Evolutionary conservation across 2,329 filamentous ascomycete genomes (phyloP), one percentile per base, ranked within the genome.

Genomic region (Lachnum nothofagi): DNA sequence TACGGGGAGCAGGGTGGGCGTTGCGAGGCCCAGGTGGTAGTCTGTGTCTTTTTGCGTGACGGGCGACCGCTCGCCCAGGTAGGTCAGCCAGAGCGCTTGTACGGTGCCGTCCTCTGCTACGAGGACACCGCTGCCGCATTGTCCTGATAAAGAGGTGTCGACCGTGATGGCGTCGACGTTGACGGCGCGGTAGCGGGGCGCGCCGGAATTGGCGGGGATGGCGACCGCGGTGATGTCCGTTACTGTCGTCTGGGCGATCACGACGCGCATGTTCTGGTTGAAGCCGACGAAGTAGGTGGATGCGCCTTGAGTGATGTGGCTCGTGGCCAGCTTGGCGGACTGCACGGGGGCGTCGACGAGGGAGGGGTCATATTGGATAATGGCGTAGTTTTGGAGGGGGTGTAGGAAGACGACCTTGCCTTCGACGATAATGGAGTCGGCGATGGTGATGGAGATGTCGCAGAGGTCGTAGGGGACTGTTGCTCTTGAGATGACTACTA

Each of bases 231-330:
- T 97, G 63, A 98, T 94, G 67, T 98, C 93, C 0, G 94, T 98
- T 12, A 98, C 90, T 0, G 86, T 89, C 0, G 93, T 97, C 60
- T 95, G 90, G 4, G 90, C 88, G 59, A 96, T 88, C 3, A 97
- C 91, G 34, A 96, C 88, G 29, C 91, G 83, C 53, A 91, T 85
- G 57, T 96, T 97, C 58, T 94, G 85, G 65, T 98, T 98, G 73
- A 95, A 94, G n/a, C 93, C 94, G 55, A 98, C 86, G 69, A 98
- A 98, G 58, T 95, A 91, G 0, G 91, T 96, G 49, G 91, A 86
- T 42, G 91, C 88, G 29, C 93, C 93, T 71, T 97, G 93, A 44
- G 89, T 91, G 65, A 97, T 89, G 60, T 83, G 82, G 48, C 88
- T 82, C 5, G 76, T 82, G 62, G 89, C 89, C 42, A 98, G 77